Evolutionary conservation across 2,329 filamentous ascomycete genomes (phyloP).

Genomic region (Cladorrhinum sp.): DNA sequence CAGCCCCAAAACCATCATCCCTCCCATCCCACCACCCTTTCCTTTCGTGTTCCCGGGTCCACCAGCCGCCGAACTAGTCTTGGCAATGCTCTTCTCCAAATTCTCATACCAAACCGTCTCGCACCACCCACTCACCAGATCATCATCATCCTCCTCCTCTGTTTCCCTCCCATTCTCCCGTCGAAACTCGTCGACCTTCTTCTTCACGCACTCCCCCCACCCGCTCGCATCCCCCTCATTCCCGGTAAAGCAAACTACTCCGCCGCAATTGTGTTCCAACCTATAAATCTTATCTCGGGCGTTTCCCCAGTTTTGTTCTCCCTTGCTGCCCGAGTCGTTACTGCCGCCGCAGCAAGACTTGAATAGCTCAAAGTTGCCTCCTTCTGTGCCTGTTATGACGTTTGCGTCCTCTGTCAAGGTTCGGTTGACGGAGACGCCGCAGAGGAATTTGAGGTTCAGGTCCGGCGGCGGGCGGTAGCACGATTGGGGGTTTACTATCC

Average conservation of each 20-base stretch:
- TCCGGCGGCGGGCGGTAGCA: neutral
- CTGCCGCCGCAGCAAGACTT: neutral
- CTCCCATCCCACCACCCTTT: neutral
- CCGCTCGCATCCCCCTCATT: neutral
- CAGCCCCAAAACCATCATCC: neutral
- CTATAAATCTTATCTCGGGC: neutral
- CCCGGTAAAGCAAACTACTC: neutral
- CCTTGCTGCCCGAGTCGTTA: neutral
- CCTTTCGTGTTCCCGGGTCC: neutral
- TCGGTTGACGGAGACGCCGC: neutral
- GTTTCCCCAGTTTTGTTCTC: neutral
- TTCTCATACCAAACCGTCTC: neutral
- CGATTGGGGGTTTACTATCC: neutral
- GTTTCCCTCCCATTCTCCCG: neutral
- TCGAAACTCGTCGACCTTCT: neutral
- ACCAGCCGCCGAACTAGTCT: too few relatives aligned
- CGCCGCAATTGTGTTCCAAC: neutral
- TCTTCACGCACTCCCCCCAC: neutral
- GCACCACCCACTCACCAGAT: neutral
- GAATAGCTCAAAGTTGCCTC: neutral
- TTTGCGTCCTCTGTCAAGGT: neutral
- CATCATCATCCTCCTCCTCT: neutral
- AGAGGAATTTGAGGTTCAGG: neutral
- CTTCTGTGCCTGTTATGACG: neutral
- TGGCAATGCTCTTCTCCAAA: neutral